A percentile compares a stretch with the other conserved stretches of the same genome.
Conservation (phyloP, 805 yeast genomes). For the Grigorovia jiainica region DNA sequence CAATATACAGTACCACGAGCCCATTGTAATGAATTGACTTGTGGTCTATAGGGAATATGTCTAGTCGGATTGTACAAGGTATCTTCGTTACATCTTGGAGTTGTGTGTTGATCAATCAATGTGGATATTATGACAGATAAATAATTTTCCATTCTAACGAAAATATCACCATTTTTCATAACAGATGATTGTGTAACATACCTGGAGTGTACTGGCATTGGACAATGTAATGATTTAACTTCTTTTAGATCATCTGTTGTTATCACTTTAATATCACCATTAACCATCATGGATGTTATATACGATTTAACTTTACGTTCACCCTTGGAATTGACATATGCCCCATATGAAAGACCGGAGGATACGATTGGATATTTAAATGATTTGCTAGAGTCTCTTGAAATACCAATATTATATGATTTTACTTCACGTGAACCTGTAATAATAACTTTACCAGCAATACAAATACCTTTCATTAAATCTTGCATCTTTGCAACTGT, state of each 20-base stretch:
- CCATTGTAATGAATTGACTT: constrained; percentile 73
- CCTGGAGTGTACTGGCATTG: constrained; percentile 33
- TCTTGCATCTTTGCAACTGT: constrained; percentile 45
- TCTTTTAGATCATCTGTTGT: constrained; percentile 60
- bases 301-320: constrained; percentile 37
- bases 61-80: constrained; percentile 60
- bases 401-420: constrained; percentile 48
- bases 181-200: constrained; percentile 37
- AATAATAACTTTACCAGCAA: constrained; percentile 54
- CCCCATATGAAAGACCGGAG: constrained; percentile 43
- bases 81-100: constrained; percentile 33
- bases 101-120: constrained; percentile 27
- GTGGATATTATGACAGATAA: constrained; percentile 46
- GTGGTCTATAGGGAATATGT: constrained; percentile 69
- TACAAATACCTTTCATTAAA: constrained; percentile 48
- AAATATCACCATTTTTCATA: constrained; percentile 46
- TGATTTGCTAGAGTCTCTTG: constrained; percentile 55
- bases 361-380: constrained; percentile 39
- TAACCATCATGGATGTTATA: constrained; percentile 35
- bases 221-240: constrained; percentile 38
- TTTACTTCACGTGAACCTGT: constrained; percentile 54
- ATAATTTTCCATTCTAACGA: constrained; percentile 45
- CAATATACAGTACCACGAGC: constrained; percentile 65
- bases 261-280: constrained; percentile 38
- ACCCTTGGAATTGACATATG: constrained; percentile 10